Evolutionary conservation across 2,329 filamentous ascomycete genomes (phyloP).

Genomic region (Alternaria arbusti): DNA sequence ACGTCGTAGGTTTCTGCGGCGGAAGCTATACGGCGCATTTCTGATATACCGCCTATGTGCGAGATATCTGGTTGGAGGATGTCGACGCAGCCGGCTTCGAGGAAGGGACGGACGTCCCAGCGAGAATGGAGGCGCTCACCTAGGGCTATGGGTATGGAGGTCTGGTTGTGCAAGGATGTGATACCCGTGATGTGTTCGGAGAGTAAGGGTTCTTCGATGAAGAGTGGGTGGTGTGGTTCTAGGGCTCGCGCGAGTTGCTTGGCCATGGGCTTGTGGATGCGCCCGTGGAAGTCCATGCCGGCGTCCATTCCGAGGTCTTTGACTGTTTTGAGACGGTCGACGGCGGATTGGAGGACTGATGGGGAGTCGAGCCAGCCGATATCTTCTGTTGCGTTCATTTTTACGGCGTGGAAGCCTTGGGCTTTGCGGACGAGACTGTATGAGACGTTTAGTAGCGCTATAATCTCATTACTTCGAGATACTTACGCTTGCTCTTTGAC

Average conservation of each 20-base stretch:
- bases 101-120: constrained; percentile 76
- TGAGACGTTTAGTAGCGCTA: background rate
- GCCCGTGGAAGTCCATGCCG: constrained; percentile 79
- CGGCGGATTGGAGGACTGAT: constrained; percentile 64
- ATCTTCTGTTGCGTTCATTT: constrained; percentile 83
- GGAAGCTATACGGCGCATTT: constrained; percentile 70
- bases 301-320: constrained; percentile 74
- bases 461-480: background rate
- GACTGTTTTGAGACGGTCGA: constrained; percentile 72
- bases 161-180: constrained; percentile 64
- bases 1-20: constrained; percentile 79
- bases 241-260: constrained; percentile 73
- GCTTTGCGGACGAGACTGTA: constrained; percentile 61
- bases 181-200: constrained; percentile 73
- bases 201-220: constrained; percentile 76
- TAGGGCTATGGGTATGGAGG: constrained; percentile 70
- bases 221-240: constrained; percentile 73
- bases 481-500: constrained; percentile 67
- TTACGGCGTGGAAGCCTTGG: constrained; percentile 71
- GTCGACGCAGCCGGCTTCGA: constrained; percentile 71
- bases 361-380: constrained; percentile 79
- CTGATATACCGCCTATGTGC: constrained; percentile 75
- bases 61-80: constrained; percentile 76
- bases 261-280: constrained; percentile 80
- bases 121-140: constrained; percentile 74